Conservation (phyloP, 257 asterid species). For the Primulina huaijiensis region DNA sequence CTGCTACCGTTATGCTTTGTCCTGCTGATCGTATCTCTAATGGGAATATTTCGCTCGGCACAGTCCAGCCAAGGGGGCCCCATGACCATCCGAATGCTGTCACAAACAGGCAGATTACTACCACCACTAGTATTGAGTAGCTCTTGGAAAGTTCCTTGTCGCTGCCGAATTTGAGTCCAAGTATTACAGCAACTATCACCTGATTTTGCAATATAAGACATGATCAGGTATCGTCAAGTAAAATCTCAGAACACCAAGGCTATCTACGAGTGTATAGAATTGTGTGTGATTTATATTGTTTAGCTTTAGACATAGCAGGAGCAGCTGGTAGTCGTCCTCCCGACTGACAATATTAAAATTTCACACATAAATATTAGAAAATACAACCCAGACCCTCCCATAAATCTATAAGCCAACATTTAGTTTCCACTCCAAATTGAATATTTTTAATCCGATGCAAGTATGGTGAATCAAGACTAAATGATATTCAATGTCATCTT, state of each 20-base stretch:
- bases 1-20: conserved; percentile 82
- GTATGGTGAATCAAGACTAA: too few relatives aligned
- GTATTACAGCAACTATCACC: conserved; percentile 52
- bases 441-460: too few relatives aligned
- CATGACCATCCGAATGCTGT: conserved; percentile 86
- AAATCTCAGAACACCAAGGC: not conserved
- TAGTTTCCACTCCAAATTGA: not conserved
- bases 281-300: not conserved
- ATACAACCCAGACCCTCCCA: too few relatives aligned
- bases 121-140: conserved; percentile 57
- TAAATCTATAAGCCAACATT: not conserved
- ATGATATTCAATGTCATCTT: too few relatives aligned
- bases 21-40: conserved; percentile 84
- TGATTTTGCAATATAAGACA: conserved; percentile 19
- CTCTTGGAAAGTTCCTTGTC: conserved; percentile 57
- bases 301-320: not conserved
- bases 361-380: too few relatives aligned
- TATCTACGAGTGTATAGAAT: not conserved
- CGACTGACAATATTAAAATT: too few relatives aligned
- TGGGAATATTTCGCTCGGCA: conserved; percentile 91
- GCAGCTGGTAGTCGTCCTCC: not conserved
- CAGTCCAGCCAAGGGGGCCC: conserved; percentile 94
- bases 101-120: conserved; percentile 65
- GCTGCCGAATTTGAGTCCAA: conserved; percentile 57
- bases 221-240: not conserved